Percentiles rank a stretch among this genome's conserved stretches.
These are phyloP conservation scores for Eucalyptus regnans DNA, from an alignment of 345 rosid genomes.

Conservation along the genomic window DNA sequence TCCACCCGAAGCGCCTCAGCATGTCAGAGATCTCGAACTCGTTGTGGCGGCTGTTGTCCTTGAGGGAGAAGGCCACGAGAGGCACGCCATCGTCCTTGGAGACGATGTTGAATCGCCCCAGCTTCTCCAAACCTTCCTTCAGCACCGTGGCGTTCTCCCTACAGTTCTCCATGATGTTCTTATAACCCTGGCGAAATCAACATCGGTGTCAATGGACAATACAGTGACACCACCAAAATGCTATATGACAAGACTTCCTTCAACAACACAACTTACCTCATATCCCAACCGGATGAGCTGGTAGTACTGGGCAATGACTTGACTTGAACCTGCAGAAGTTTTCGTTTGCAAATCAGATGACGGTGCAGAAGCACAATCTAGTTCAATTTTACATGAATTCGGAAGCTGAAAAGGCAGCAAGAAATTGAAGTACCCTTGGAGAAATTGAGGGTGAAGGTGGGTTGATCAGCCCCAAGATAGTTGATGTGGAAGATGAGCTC, in stretches of 20 bases:
- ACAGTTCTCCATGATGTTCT: conserved; percentile 64
- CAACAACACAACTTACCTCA: conserved; percentile 5
- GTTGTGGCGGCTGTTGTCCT: conserved; percentile 41
- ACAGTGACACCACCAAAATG: not conserved
- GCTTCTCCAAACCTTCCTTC: conserved; percentile 49
- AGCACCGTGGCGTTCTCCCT: conserved; percentile 42
- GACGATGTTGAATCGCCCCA: conserved; percentile 49
- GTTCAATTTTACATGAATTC: not conserved
- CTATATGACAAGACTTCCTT: not conserved
- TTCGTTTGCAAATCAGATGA: not conserved
- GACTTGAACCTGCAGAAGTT: conserved; percentile 28
- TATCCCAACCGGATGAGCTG: conserved; percentile 40
- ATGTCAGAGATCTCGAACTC: conserved; percentile 49
- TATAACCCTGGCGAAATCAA: conserved; percentile 19
- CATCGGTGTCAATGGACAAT: not conserved
- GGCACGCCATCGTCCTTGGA: conserved; percentile 74
- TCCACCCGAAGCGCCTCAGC: conserved; percentile 47
- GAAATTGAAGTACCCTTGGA: conserved; percentile 23
- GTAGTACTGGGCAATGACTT: conserved; percentile 49
- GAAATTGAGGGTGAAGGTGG: conserved; percentile 54
- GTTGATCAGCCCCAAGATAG: conserved; percentile 46
- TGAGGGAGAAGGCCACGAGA: conserved; percentile 70
- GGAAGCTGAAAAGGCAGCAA: not conserved
- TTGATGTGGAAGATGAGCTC: conserved; percentile 53
- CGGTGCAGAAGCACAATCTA: not conserved